Base-by-base conservation (phyloP, 2,329 filamentous ascomycete genomes). In the Monosporascus cannonballus region DNA sequence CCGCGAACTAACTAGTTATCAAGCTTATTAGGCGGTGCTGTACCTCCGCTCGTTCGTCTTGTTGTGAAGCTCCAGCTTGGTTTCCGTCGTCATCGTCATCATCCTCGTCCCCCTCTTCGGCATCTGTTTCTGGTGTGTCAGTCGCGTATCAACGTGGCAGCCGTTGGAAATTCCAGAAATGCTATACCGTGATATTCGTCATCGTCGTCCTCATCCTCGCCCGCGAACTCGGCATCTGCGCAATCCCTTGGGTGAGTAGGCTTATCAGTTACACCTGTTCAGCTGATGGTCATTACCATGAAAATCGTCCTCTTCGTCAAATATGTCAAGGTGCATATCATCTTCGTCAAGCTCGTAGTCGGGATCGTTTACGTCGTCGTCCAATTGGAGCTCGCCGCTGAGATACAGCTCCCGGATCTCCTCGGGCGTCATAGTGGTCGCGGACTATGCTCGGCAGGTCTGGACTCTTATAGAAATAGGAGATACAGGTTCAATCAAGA, bases 1-100 rank as follows among this genome's bases (percentile, higher is more conserved):
- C 52, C 52, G 56, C 48, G 51, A 57, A 57, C 59, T 55, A 58
- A 69, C 64, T 64, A 51, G 64, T 63, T 65, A 69, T 64, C 45
- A 57, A 56, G 64, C 50, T 58, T 36, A 61, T 61, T 7, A 62
- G 49, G 27, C 59, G 57, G 24, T 58, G 55, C 48, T 60, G 57
- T 27, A 58, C 55, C 30, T 57, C 53, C 2, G 42, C 37, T 7
- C 56, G 54, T 30, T 59, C 60, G 11, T 55, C 57, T 14, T 57
- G 55, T 5, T 56, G 50, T 2, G 56, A 52, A 30, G 48, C 60
- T 36, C 62, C 61, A 25, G 49, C 59, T 34, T 42, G 39, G 9
- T 46, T 46, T 25, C 57, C 59, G 22, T 58, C 55, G 25, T 60
- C 62, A 20, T 67, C 64, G 47, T 68, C 65, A 14, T 62, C 65